phyloP scores from a whole-genome alignment of 352 stramenopile genomes.

The Stramenopiles sp. region DNA sequence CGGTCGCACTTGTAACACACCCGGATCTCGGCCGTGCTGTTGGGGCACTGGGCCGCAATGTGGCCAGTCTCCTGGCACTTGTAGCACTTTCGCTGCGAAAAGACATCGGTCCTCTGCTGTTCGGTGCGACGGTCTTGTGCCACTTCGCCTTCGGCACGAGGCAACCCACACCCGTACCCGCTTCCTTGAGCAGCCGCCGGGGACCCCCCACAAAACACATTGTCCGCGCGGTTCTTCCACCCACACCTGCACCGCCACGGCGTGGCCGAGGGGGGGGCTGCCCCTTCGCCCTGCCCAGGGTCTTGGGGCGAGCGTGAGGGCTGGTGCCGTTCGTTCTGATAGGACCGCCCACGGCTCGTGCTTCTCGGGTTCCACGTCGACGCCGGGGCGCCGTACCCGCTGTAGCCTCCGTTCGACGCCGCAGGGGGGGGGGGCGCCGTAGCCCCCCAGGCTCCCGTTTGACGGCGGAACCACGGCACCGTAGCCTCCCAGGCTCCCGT shows the following conservation, averaged over 20 bases:
- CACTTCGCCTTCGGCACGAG: too few relatives aligned
- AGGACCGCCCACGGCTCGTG: neutral
- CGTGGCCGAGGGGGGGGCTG: too few relatives aligned
- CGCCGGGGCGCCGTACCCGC: neutral
- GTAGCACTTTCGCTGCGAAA: neutral
- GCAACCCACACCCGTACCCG: too few relatives aligned
- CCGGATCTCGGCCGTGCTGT: neutral
- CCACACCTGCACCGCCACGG: too few relatives aligned
- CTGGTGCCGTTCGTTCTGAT: neutral
- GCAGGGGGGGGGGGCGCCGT: neutral
- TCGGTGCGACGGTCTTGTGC: too few relatives aligned
- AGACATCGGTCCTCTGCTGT: too few relatives aligned
- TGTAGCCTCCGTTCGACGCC: neutral
- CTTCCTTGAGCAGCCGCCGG: too few relatives aligned
- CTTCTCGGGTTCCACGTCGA: neutral
- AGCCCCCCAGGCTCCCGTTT: neutral
- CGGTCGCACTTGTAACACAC: neutral
- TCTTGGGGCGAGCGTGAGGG: too few relatives aligned
- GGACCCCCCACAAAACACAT: too few relatives aligned
- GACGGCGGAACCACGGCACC: neutral
- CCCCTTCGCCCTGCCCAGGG: too few relatives aligned
- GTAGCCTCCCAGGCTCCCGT: neutral
- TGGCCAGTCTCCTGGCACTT: constrained; percentile 6
- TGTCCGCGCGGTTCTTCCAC: too few relatives aligned
- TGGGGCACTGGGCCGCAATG: neutral